Conservation (phyloP, 768 basidiomycete species). For the Termitomyces sp. region DNA sequence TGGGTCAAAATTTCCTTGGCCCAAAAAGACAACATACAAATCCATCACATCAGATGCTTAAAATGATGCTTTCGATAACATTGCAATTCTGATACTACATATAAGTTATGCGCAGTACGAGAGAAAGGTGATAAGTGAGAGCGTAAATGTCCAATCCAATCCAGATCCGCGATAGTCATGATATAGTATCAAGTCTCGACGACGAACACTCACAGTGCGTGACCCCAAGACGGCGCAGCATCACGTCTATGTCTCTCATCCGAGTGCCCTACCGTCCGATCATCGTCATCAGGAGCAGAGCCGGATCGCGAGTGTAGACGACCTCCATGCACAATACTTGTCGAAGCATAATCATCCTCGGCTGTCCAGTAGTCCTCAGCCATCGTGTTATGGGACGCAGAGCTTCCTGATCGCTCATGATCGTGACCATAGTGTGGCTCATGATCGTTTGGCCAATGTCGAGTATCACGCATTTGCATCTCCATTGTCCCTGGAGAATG, state of each 20-base stretch:
- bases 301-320: not conserved
- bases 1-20: not conserved
- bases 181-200: slow-evolving; percentile 8
- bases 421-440: slow-evolving; percentile 10
- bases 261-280: slow-evolving; percentile 21
- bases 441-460: slow-evolving; percentile 21
- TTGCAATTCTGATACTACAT: slow-evolving; percentile 17
- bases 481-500: slow-evolving; percentile 8
- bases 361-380: slow-evolving; percentile 34
- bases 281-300: slow-evolving; percentile 14
- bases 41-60: not conserved
- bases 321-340: not conserved
- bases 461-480: slow-evolving; percentile 10
- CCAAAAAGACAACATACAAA: not conserved
- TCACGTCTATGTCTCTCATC: slow-evolving; percentile 12
- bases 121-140: slow-evolving; percentile 11
- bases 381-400: slow-evolving; percentile 39
- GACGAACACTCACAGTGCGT: slow-evolving; percentile 29
- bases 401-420: slow-evolving; percentile 29
- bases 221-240: slow-evolving; percentile 28
- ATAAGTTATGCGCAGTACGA: slow-evolving; percentile 12
- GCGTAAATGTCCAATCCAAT: slow-evolving; percentile 23
- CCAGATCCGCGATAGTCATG: slow-evolving; percentile 24
- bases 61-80: slow-evolving; percentile 10
- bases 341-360: slow-evolving; percentile 12